Evolutionary conservation across 1,284 basidiomycete species (phyloP), one percentile per base, ranked within the genome.

Genomic region (Cryptococcus sp.): DNA sequence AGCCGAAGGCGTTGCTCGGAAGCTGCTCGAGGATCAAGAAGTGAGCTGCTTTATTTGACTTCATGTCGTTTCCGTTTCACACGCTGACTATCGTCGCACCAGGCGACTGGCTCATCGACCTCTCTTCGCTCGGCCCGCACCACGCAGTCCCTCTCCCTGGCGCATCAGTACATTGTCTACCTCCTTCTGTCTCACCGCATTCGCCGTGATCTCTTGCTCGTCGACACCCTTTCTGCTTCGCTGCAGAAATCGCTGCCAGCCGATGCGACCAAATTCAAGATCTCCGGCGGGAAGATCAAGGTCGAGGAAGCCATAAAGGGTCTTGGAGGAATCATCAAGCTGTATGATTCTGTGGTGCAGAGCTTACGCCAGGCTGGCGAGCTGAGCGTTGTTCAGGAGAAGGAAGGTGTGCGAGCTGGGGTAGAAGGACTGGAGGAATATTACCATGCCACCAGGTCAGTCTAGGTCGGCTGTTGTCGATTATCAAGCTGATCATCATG

Each of bases 331-430:
- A 81, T 93, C 5, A 87, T 95, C 75, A 95, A 94, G 78, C 81
- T 94, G 1, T 85, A 92, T 50, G 91, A 94, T 75, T 87, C 89
- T 1, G 84, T 92, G 30, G 77, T 94, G 13, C 91, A 94, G 78
- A 88, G 87, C 68, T 81, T 94, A 46, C 84, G 85, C 52, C 90
- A 91, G 74, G 88, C 93, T 84, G 83, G 90, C 20, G 85, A 84
- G 10, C 81, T 95, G 53, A 89, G 86, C 51, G 85, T 93, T 45
- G 90, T 95, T 17, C 91, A 95, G 69, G 90, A 93, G 71, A 90
- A 86, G 68, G 87, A 90, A 0, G 89, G 91, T 63, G 82, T 94
- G 10, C 84, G 87, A 0, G 81, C 86, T 3, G 87, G 86, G 5
- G 85, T 91, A 1, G 91, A 95, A 54, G 87, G 85, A 0, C 81